Conservation (phyloP, 2,329 filamentous ascomycete genomes). For the Exophiala sp. region DNA sequence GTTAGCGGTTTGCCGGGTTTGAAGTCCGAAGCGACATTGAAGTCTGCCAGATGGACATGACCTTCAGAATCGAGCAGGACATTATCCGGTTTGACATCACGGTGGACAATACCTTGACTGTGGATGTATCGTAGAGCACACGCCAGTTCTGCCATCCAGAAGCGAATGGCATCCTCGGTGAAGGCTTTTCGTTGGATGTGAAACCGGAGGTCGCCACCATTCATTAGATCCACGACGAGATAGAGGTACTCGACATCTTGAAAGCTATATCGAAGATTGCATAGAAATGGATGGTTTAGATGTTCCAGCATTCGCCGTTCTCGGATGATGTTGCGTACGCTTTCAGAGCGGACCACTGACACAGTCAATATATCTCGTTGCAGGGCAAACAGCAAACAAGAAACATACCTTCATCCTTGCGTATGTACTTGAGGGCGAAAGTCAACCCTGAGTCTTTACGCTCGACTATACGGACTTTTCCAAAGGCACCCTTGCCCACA, state of each 20-base stretch:
- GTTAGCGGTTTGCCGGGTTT: slow-evolving; percentile 76
- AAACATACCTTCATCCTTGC: slow-evolving; percentile 88
- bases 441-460: slow-evolving; percentile 90
- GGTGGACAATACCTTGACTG: slow-evolving; percentile 79
- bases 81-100: slow-evolving; percentile 90
- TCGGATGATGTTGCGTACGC: slow-evolving; percentile 95
- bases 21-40: slow-evolving; percentile 96
- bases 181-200: slow-evolving; percentile 98
- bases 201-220: slow-evolving; percentile 90
- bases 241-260: slow-evolving; percentile 99
- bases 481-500: slow-evolving; percentile 95
- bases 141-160: slow-evolving; percentile 93
- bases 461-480: slow-evolving; percentile 98
- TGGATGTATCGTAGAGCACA: slow-evolving; percentile 89
- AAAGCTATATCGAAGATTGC: slow-evolving; percentile 97
- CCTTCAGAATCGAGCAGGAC: slow-evolving; percentile 82
- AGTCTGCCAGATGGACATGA: slow-evolving; percentile 96
- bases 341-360: slow-evolving; percentile 91
- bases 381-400: not conserved
- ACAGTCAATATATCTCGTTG: slow-evolving; percentile 29
- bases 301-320: slow-evolving; percentile 98
- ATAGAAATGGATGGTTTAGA: slow-evolving; percentile 95
- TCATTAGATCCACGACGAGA: slow-evolving; percentile 97
- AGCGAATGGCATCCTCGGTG: slow-evolving; percentile 92
- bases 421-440: slow-evolving; percentile 96